A percentile compares a stretch with the other conserved stretches of the same genome.
Conservation (phyloP, 352 stramenopile genomes). For the Phytophthora vignae region DNA sequence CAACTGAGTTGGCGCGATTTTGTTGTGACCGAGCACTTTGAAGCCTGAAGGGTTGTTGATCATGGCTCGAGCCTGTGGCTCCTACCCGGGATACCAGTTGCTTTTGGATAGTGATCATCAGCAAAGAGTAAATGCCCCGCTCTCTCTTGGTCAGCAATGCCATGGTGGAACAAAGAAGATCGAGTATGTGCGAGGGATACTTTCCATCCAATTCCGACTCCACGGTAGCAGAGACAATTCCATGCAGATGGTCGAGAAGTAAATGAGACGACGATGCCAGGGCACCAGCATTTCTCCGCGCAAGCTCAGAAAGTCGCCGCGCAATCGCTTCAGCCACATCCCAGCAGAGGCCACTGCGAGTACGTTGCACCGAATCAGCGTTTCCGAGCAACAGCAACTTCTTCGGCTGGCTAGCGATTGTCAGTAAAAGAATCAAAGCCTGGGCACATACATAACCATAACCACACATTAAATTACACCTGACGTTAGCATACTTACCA, state of each 20-base stretch:
- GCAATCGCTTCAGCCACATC: conserved; percentile 70
- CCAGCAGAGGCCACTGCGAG: conserved; percentile 58
- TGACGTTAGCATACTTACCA: not conserved
- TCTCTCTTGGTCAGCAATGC: conserved; percentile 70
- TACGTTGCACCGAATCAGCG: conserved; percentile 38
- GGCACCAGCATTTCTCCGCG: conserved; percentile 39
- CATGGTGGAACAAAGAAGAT: conserved; percentile 78
- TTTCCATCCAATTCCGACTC: conserved; percentile 33
- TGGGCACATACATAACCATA: conserved; percentile 37
- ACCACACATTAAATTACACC: not conserved
- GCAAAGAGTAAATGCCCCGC: conserved; percentile 69
- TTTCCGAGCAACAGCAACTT: conserved; percentile 65
- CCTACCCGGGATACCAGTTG: conserved; percentile 64
- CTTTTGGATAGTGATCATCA: conserved; percentile 91
- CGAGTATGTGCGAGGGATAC: conserved; percentile 72
- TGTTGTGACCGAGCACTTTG: conserved; percentile 19
- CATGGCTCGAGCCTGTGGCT: conserved; percentile 20
- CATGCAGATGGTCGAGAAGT: conserved; percentile 82
- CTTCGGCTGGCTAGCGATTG: conserved; percentile 70
- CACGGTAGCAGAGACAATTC: conserved; percentile 55
- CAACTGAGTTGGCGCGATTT: conserved; percentile 37
- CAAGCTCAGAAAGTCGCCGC: conserved; percentile 51
- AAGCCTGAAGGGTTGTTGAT: conserved; percentile 35
- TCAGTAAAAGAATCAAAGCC: conserved; percentile 74
- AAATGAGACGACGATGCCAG: conserved; percentile 74